Percentiles rank a stretch among this genome's conserved stretches.
Conservation (phyloP, 2,329 filamentous ascomycete genomes). For the Hypoxylon sp. region DNA sequence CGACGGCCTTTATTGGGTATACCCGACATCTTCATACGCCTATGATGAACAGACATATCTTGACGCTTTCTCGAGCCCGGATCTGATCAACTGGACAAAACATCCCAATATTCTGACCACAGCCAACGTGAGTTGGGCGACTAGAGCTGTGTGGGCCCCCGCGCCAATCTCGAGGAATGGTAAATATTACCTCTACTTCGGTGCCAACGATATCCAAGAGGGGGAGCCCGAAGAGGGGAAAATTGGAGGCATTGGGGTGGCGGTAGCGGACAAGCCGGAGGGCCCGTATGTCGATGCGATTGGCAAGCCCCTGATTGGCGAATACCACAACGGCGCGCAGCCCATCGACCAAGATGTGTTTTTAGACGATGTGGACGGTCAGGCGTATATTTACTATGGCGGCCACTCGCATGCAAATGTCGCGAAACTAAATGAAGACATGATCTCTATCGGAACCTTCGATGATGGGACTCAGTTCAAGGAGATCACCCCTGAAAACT, state of each 20-base stretch:
- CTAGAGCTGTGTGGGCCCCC: constrained; percentile 62
- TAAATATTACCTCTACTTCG: constrained; percentile 65
- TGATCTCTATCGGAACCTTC: constrained; percentile 59
- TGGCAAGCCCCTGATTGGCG: constrained; percentile 58
- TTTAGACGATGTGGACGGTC: constrained; percentile 55
- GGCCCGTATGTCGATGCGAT: constrained; percentile 60
- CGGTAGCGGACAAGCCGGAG: constrained; percentile 53
- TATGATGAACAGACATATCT: constrained; percentile 64
- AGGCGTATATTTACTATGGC: constrained; percentile 61
- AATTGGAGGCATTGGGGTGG: constrained; percentile 60
- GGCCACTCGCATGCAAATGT: constrained; percentile 60
- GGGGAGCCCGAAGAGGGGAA: constrained; percentile 46
- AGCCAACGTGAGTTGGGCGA: constrained; percentile 59
- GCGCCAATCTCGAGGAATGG: constrained; percentile 59
- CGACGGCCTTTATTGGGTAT: constrained; percentile 62
- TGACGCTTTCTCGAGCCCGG: constrained; percentile 64
- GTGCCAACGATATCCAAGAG: constrained; percentile 61
- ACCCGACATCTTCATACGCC: constrained; percentile 59
- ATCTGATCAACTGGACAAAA: constrained; percentile 64
- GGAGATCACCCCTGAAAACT: constrained; percentile 62
- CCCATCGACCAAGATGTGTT: constrained; percentile 63
- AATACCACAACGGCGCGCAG: constrained; percentile 61
- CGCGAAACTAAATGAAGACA: constrained; percentile 59
- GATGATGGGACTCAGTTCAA: constrained; percentile 56
- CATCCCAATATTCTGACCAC: constrained; percentile 60